phyloP scores from a whole-genome alignment of 345 rosid species.

The Linum tenue region DNA sequence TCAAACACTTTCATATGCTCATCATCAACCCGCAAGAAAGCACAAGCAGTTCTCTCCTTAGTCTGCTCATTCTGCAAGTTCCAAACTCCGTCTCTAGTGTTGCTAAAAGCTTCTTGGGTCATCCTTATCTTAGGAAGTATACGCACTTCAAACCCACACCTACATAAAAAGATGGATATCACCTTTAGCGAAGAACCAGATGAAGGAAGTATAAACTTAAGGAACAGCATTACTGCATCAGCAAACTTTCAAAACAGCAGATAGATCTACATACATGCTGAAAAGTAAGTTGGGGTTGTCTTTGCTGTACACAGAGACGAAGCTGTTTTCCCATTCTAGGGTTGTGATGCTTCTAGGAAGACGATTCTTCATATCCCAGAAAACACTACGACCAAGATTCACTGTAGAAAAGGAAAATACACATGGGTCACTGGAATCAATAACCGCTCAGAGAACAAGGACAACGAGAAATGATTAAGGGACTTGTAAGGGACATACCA shows the following conservation, averaged over 20 bases:
- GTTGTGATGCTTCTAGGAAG: slow-evolving; percentile 99
- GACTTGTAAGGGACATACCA: slow-evolving; percentile 34
- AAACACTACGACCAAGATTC: slow-evolving; percentile 98
- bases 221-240: slow-evolving; percentile 4
- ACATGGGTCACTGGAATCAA: slow-evolving; percentile 16
- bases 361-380: slow-evolving; percentile 99
- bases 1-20: slow-evolving; percentile 99
- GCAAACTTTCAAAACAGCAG: background rate
- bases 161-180: slow-evolving; percentile 15
- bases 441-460: background rate
- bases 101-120: slow-evolving; percentile 99
- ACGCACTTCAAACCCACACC: slow-evolving; percentile 98
- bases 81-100: slow-evolving; percentile 97
- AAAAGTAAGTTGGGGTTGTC: slow-evolving; percentile 97
- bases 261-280: slow-evolving; percentile 66
- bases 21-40: slow-evolving; percentile 93
- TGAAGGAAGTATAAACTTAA: background rate
- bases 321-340: slow-evolving; percentile 97
- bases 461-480: background rate
- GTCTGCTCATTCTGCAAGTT: slow-evolving; percentile 99
- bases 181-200: background rate
- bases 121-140: slow-evolving; percentile 95
- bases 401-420: slow-evolving; percentile 36
- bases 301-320: slow-evolving; percentile 98
- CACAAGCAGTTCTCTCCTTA: slow-evolving; percentile 95